A percentile compares a stretch with the other conserved stretches of the same genome.
phyloP scores from a whole-genome alignment of 116 monocot genomes.

The Cymodocea nodosa region DNA sequence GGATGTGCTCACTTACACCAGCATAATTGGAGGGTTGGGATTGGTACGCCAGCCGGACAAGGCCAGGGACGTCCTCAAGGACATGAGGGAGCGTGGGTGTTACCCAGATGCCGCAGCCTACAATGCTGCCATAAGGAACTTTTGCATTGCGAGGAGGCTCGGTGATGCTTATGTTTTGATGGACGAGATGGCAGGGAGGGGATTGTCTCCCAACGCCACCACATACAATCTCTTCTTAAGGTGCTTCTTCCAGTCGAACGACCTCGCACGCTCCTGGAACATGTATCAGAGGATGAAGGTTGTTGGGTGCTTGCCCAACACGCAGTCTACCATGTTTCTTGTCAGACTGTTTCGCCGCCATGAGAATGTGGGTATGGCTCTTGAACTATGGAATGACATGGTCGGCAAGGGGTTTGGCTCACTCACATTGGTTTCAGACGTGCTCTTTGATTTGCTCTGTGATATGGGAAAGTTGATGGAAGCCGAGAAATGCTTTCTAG shows the following conservation, averaged over 20 bases:
- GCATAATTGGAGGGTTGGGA: slow-evolving; percentile 78
- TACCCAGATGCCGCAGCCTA: slow-evolving; percentile 69
- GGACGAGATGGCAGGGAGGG: slow-evolving; percentile 53
- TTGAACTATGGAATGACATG: slow-evolving; percentile 91
- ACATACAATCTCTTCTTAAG: slow-evolving; percentile 79
- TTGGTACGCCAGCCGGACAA: slow-evolving; percentile 77
- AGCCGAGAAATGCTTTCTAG: slow-evolving; percentile 60
- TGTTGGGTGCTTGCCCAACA: slow-evolving; percentile 62
- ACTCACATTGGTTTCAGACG: slow-evolving; percentile 61
- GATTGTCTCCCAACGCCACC: slow-evolving; percentile 52
- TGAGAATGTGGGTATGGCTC: slow-evolving; percentile 41
- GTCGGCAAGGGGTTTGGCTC: slow-evolving; percentile 69
- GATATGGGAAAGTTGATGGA: slow-evolving; percentile 72
- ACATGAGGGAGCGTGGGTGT: slow-evolving; percentile 77
- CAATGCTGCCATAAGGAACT: slow-evolving; percentile 81
- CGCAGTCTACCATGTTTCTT: slow-evolving; percentile 81
- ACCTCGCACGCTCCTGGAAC: slow-evolving; percentile 38
- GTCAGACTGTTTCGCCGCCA: slow-evolving; percentile 44
- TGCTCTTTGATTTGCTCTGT: slow-evolving; percentile 75
- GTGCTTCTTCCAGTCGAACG: slow-evolving; percentile 67
- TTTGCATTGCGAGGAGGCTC: slow-evolving; percentile 81
- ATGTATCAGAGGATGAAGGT: slow-evolving; percentile 60
- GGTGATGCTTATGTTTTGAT: slow-evolving; percentile 47
- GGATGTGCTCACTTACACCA: slow-evolving; percentile 64
- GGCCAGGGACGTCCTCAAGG: slow-evolving; percentile 54